These are phyloP conservation scores for Mycena epipterygia DNA, from an alignment of 768 basidiomycete genomes.

Conservation along the genomic window DNA sequence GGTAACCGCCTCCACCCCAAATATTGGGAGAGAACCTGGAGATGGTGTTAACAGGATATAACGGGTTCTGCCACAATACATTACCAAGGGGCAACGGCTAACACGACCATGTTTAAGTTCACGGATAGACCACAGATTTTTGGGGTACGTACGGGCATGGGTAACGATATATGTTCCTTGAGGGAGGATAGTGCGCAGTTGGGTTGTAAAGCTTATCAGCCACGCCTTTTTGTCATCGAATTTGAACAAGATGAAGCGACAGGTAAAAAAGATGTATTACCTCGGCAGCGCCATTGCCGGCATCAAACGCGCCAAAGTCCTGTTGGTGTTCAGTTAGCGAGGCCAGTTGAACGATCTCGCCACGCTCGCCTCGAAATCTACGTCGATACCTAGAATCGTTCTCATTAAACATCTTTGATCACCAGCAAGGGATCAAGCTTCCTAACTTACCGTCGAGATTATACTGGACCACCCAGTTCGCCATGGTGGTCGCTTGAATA, in stretches of 20 bases:
- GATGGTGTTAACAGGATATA: neutral
- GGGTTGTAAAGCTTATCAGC: slow-evolving; percentile 68
- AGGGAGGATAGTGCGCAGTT: slow-evolving; percentile 64
- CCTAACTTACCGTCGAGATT: slow-evolving; percentile 81
- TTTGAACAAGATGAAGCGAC: neutral
- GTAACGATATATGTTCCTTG: slow-evolving; percentile 63
- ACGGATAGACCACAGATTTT: neutral
- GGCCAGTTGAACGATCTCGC: neutral
- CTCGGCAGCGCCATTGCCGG: slow-evolving; percentile 16
- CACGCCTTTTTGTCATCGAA: slow-evolving; percentile 36
- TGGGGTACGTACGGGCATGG: slow-evolving; percentile 63
- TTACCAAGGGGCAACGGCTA: slow-evolving; percentile 69
- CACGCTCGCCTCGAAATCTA: slow-evolving; percentile 72
- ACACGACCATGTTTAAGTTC: neutral
- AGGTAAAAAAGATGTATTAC: neutral
- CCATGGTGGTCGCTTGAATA: slow-evolving; percentile 67
- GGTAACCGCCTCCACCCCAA: slow-evolving; percentile 67
- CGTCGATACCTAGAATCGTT: slow-evolving; percentile 67
- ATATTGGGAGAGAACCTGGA: slow-evolving; percentile 44
- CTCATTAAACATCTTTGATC: too few relatives aligned
- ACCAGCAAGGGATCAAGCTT: neutral
- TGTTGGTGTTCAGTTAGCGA: slow-evolving; percentile 38
- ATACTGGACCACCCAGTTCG: slow-evolving; percentile 74
- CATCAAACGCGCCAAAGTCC: slow-evolving; percentile 69
- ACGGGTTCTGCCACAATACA: neutral